phyloP scores from a whole-genome alignment of 208 protist genomes.

The Trypanosoma vivax region DNA sequence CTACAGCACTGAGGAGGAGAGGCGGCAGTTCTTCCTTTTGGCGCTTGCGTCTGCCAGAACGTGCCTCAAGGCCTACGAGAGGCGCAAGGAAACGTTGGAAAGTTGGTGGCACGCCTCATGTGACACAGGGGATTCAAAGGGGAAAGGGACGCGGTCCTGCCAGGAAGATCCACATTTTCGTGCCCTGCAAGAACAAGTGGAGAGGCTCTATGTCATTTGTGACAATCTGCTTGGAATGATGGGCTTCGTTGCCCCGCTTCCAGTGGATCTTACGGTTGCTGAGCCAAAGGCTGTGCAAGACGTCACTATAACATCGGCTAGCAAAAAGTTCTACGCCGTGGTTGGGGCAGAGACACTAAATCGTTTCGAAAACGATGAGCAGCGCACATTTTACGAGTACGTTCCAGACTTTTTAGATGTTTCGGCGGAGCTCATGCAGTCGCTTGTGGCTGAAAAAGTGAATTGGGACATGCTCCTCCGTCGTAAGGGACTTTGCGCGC shows the following conservation, averaged over 20 bases:
- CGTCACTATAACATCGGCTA: conserved; percentile 2
- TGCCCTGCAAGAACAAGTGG: conserved; percentile 11
- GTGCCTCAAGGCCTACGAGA: neutral
- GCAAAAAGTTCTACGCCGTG: conserved; percentile 10
- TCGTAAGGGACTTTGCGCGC: neutral
- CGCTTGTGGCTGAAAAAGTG: conserved; percentile 1
- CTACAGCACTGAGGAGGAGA: conserved; percentile 7
- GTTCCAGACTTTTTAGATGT: conserved; percentile 9
- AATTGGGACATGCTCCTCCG: conserved; percentile 11
- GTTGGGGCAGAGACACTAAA: conserved; percentile 14
- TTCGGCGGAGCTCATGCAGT: conserved; percentile 2
- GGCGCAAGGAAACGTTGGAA: conserved; percentile 7
- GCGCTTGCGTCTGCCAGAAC: neutral
- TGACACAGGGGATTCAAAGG: conserved; percentile 7
- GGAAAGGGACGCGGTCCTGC: neutral
- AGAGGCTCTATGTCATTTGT: conserved; percentile 13
- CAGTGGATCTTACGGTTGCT: conserved; percentile 7
- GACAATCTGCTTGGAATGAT: conserved; percentile 22
- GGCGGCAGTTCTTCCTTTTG: conserved; percentile 6
- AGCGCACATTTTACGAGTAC: conserved; percentile 24
- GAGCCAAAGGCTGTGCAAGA: conserved; percentile 3
- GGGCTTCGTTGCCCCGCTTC: conserved; percentile 1
- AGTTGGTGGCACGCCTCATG: conserved; percentile 11
- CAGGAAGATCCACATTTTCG: conserved; percentile 11
- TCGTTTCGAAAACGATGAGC: conserved; percentile 20